Percentiles rank a stretch among this genome's conserved stretches.
Conservation (phyloP, 1,284 basidiomycete genomes). For the Afroboletus lepidellus region DNA sequence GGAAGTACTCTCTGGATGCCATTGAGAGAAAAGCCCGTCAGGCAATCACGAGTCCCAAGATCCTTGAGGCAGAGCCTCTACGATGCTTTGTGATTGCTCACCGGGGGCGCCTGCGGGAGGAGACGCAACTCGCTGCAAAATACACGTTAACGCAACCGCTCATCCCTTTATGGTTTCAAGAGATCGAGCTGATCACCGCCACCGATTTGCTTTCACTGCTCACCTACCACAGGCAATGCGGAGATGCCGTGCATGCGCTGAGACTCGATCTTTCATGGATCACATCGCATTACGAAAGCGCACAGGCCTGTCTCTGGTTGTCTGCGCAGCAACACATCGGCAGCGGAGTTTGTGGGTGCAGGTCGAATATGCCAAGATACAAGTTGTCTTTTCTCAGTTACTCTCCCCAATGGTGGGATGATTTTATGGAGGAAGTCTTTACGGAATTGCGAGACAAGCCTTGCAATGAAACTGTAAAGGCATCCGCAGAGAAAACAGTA, state of each 20-base stretch:
- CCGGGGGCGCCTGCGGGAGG: too few species aligned
- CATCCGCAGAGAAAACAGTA: not conserved
- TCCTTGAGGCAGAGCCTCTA: not conserved
- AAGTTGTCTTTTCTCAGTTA: not conserved
- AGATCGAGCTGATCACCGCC: too few species aligned
- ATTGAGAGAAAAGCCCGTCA: too few species aligned
- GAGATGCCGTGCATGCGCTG: not conserved
- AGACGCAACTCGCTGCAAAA: too few species aligned
- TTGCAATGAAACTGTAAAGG: not conserved
- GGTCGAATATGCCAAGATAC: not conserved
- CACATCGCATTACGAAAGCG: not conserved
- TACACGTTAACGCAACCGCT: too few species aligned
- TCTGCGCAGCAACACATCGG: not conserved
- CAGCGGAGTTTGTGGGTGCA: not conserved
- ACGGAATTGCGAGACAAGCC: not conserved
- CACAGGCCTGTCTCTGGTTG: not conserved
- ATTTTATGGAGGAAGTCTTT: not conserved
- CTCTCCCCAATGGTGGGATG: not conserved
- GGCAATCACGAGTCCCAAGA: not conserved
- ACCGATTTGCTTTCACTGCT: too few species aligned
- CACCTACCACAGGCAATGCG: slow-evolving; percentile 1
- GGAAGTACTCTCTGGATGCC: not conserved
- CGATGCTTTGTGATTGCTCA: slow-evolving; percentile 2
- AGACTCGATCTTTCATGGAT: too few species aligned
- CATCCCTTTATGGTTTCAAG: too few species aligned